Base-by-base conservation (phyloP, 2,329 filamentous ascomycete species). In the Niveomyces coronatus region DNA sequence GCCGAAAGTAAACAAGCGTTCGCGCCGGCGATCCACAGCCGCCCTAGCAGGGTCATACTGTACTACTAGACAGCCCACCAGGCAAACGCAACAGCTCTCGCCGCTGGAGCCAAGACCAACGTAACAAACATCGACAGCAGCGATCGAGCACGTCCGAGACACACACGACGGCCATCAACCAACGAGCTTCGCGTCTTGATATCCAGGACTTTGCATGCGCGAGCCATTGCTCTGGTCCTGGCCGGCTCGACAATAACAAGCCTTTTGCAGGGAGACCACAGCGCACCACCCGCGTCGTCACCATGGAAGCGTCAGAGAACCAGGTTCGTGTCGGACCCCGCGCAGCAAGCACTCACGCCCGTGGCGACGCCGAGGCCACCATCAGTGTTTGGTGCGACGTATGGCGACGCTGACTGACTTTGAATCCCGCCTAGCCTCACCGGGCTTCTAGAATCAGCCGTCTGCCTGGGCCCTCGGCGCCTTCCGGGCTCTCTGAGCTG, bases 401-500 rank as follows among this genome's bases (percentile, higher is more conserved):
- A n/a, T n/a, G n/a, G n/a, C n/a, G n/a, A n/a, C n/a, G n/a, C n/a
- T n/a, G n/a, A n/a, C n/a, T 29, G 23, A 24, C 13, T 8, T 24
- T 28, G 26, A 23, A 32, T 20, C 4, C 31, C 1, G n/a, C 30
- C 17, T 30, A 37, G 32, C 16, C 24, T 19, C 27, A 38, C 17
- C 36, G 40, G 13, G 18, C 31, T 17, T 39, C 37, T 39, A 39
- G 37, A 19, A 36, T 37, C 11, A 43, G 41, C 26, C 35, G 35
- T 9, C 32, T 42, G 4, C 42, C 42, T 17, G 39, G 41, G n/a
- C 41, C 41, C 9, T 32, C 41, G 8, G 17, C 36, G 10, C 26
- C 19, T 13, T 32, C 35, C 10, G 58, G 60, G 4, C 63, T 79
- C 13, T 56, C 65, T 9, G 74, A 79, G 50, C 69, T 75, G 47